These are phyloP conservation scores for Zopfia rhizophila DNA, from an alignment of 2,329 filamentous ascomycete species.

Conservation along the genomic window DNA sequence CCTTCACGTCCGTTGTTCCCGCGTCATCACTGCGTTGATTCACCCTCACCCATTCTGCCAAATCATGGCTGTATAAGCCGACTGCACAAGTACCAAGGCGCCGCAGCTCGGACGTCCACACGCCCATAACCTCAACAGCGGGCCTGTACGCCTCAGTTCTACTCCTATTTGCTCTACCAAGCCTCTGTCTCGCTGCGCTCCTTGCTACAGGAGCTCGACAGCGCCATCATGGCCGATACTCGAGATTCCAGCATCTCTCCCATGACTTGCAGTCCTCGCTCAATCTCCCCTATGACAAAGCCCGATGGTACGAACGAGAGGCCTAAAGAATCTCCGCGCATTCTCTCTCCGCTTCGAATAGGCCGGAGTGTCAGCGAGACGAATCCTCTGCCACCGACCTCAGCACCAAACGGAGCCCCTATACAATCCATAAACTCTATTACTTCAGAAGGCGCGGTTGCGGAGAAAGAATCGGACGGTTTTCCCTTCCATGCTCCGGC, in stretches of 20 bases:
- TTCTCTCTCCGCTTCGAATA: constrained; percentile 38
- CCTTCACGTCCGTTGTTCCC: too few relatives aligned
- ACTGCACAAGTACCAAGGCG: too few relatives aligned
- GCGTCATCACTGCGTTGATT: too few relatives aligned
- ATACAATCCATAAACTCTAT: too few relatives aligned
- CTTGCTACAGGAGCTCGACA: too few relatives aligned
- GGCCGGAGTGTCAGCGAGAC: constrained; percentile 29
- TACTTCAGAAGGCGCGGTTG: constrained; percentile 42
- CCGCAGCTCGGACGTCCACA: too few relatives aligned
- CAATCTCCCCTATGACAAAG: constrained; percentile 30
- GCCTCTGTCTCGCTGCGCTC: too few relatives aligned
- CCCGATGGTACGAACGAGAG: constrained; percentile 23
- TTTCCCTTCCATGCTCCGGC: constrained; percentile 48
- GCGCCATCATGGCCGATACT: constrained; percentile 38
- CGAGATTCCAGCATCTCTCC: constrained; percentile 40
- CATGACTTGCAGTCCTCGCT: constrained; percentile 34
- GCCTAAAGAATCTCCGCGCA: constrained; percentile 28
- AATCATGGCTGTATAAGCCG: too few relatives aligned
- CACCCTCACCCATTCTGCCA: too few relatives aligned
- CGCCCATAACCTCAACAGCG: too few relatives aligned
- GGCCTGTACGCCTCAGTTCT: too few relatives aligned
- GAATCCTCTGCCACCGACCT: constrained; percentile 3
- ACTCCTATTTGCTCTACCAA: too few relatives aligned
- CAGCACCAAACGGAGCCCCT: constrained; percentile 33
- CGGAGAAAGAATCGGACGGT: constrained; percentile 44